Base-by-base conservation (phyloP, 306 rosid species). In the Delonix regia region DNA sequence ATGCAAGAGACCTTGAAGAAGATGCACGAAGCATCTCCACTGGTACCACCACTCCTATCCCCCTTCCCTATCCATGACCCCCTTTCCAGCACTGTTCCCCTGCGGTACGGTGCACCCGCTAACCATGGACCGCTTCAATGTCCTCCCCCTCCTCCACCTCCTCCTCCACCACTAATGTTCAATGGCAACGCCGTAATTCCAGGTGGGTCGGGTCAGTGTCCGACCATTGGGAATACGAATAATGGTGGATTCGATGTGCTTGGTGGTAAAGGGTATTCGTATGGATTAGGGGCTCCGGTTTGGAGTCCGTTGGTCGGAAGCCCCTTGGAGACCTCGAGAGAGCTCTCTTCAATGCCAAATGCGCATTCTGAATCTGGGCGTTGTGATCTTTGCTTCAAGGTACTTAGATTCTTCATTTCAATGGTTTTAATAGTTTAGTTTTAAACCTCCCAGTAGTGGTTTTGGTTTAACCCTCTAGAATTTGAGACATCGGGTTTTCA, bases 271-370 rank as follows among this genome's bases (percentile, higher is more conserved):
- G 84, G 16, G 75, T 80, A 71, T 11, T 61, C 82, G 7, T 83
- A 52, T 45, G 85, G 82, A 39, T 49, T 74, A 25, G 87, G 87
- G 2, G 30, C 74, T 38, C 55, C 69, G 76, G 77, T 74, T 71
- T 73, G 67, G 63, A 78, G 66, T 39, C 42, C 73, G 47, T 39
- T 80, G 42, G 14, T 53, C 19, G 88, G 85, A 44, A 78, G 63
- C 75, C 82, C 76, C 38, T 53, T 68, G 39, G 96, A 88, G 88
- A 80, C 79, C 86, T 88, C 96, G 39, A 85, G 64, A 83, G 97
- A 92, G 88, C 97, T 90, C 97, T 85, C 97, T 94, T 92, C 98
- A 85, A 85, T 83, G 24, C 97, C 95, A 92, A 92, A 90, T 61
- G 49, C 75, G 18, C 82, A 68, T 53, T 60, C 73, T 82, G 39